These are phyloP conservation scores for Trichomonas gallinae DNA, from an alignment of 208 protist genomes.

Conservation along the genomic window DNA sequence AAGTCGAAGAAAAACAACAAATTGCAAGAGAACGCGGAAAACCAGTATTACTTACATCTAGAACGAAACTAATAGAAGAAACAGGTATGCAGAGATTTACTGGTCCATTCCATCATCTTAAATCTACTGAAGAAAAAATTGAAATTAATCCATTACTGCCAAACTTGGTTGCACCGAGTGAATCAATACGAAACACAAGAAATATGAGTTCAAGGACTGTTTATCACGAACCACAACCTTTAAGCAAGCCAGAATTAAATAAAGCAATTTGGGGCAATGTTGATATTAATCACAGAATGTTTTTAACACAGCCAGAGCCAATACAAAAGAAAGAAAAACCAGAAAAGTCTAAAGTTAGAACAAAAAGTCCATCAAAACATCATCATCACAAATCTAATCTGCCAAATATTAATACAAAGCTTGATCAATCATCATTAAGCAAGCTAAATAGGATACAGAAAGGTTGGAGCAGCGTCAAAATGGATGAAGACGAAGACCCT, in stretches of 20 bases:
- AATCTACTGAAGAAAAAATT: not conserved
- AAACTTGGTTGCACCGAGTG: not conserved
- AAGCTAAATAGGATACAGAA: not conserved
- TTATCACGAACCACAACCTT: not conserved
- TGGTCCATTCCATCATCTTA: not conserved
- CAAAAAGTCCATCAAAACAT: too few species aligned
- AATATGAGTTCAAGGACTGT: too few species aligned
- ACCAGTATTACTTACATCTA: not conserved
- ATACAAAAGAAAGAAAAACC: not conserved
- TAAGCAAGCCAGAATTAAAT: not conserved
- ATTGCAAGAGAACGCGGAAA: not conserved
- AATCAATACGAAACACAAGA: not conserved
- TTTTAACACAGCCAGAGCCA: not conserved
- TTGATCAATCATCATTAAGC: not conserved
- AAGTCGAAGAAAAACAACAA: not conserved
- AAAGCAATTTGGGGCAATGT: not conserved
- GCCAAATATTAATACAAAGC: not conserved
- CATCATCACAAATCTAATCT: not conserved
- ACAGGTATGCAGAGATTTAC: not conserved
- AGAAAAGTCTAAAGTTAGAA: too few species aligned
- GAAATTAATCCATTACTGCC: not conserved
- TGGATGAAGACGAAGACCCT: not conserved
- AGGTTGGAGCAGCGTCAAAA: not conserved
- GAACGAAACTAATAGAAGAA: not conserved
- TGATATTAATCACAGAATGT: not conserved